These are phyloP conservation scores for Scutellaria minor DNA, from an alignment of 257 asterid genomes.

Conservation along the genomic window DNA sequence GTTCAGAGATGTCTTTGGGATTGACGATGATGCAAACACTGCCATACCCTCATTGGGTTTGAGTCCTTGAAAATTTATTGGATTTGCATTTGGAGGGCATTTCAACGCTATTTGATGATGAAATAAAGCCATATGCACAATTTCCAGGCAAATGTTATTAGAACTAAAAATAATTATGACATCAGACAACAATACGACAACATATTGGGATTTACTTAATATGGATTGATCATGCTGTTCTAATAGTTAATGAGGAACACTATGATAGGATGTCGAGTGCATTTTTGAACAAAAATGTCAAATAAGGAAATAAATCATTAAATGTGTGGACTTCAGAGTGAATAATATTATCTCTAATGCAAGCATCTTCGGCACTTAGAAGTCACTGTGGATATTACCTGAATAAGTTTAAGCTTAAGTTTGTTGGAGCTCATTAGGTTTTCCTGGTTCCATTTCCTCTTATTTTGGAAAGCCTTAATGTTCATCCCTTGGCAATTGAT, in stretches of 20 bases:
- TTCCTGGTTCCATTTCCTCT: constrained; percentile 10
- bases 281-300: background rate
- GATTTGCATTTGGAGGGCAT: background rate
- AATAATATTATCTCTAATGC: background rate
- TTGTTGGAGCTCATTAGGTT: background rate
- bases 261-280: background rate
- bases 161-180: background rate
- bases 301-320: background rate
- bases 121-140: background rate
- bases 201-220: background rate
- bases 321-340: background rate
- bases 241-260: background rate
- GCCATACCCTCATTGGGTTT: background rate
- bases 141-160: background rate
- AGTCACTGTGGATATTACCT: too few species aligned
- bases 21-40: constrained; percentile 10
- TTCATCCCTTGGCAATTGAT: background rate
- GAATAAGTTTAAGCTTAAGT: background rate
- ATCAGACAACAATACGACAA: background rate
- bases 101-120: background rate
- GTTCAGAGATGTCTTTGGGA: constrained; percentile 6
- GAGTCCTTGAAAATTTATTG: background rate
- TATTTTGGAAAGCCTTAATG: constrained; percentile 1
- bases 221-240: constrained; percentile 2
- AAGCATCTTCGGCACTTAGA: too few species aligned